phyloP scores from a whole-genome alignment of 148 eudicot genomes.

The Cornus florida region DNA sequence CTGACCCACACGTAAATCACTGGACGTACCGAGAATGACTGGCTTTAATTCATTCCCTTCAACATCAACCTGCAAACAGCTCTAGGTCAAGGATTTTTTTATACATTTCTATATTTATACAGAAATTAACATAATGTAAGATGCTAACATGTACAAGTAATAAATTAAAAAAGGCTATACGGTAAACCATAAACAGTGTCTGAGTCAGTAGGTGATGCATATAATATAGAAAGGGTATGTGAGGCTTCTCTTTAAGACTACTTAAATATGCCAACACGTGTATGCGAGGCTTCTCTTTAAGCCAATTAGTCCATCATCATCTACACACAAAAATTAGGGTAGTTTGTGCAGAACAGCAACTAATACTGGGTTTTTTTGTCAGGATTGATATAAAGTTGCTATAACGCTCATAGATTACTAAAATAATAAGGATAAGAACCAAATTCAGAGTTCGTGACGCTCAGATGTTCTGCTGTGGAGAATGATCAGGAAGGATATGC shows the following conservation, averaged over 20 bases:
- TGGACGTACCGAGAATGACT: conserved; percentile 64
- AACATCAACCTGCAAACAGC: conserved; percentile 56
- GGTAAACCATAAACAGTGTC: background rate
- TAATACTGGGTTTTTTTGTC: background rate
- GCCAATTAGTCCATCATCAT: background rate
- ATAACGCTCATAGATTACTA: background rate
- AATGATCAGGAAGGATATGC: background rate
- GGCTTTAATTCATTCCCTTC: conserved; percentile 67
- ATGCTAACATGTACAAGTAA: background rate
- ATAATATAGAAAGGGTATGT: background rate
- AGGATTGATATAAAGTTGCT: background rate
- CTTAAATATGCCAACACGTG: background rate
- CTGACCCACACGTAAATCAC: conserved; percentile 73
- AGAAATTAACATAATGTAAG: too few species aligned
- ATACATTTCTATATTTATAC: background rate
- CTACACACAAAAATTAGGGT: too few species aligned
- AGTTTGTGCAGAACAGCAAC: too few species aligned
- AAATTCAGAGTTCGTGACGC: background rate
- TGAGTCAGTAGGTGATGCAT: background rate
- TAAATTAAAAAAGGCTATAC: background rate
- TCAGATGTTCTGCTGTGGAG: too few species aligned
- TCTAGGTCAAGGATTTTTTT: background rate
- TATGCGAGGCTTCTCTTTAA: background rate
- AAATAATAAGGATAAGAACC: background rate
- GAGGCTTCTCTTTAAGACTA: background rate